phyloP scores from a whole-genome alignment of 352 stramenopile genomes.

The Achlya hypogyna region DNA sequence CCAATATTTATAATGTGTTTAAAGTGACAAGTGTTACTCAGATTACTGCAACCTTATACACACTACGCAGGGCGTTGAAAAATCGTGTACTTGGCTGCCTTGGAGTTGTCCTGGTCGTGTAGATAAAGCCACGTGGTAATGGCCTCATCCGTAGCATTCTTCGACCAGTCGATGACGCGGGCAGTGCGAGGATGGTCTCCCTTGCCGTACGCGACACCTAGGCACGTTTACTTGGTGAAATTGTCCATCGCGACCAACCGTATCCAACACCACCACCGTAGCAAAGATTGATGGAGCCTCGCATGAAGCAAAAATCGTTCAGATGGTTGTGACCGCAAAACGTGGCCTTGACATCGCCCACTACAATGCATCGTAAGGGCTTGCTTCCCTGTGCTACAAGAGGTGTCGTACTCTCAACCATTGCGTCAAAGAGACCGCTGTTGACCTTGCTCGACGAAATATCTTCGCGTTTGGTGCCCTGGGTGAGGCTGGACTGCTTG shows the following conservation, averaged over 20 bases:
- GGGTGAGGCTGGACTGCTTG: not conserved
- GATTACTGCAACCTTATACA: too few relatives aligned
- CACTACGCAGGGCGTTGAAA: too few relatives aligned
- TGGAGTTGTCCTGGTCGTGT: not conserved
- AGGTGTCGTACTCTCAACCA: constrained; percentile 2
- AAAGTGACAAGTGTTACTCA: too few relatives aligned
- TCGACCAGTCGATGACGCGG: constrained; percentile 8
- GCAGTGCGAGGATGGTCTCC: not conserved
- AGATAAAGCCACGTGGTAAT: constrained; percentile 2
- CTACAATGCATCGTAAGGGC: not conserved
- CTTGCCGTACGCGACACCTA: constrained; percentile 1
- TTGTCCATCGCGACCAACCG: not conserved
- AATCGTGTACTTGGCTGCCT: constrained; percentile 4
- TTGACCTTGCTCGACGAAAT: not conserved
- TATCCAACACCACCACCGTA: constrained; percentile 29
- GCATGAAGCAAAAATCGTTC: constrained; percentile 28
- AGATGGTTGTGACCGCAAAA: constrained; percentile 25
- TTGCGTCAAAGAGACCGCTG: not conserved
- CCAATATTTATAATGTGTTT: too few relatives aligned
- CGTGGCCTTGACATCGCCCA: constrained; percentile 28
- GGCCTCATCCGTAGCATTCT: not conserved
- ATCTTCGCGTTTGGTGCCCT: not conserved
- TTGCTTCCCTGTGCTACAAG: not conserved
- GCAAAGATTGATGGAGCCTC: constrained; percentile 25
- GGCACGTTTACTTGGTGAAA: not conserved